These are phyloP conservation scores for Monosporascus sp. DNA, from an alignment of 2,329 filamentous ascomycete species.

Conservation along the genomic window DNA sequence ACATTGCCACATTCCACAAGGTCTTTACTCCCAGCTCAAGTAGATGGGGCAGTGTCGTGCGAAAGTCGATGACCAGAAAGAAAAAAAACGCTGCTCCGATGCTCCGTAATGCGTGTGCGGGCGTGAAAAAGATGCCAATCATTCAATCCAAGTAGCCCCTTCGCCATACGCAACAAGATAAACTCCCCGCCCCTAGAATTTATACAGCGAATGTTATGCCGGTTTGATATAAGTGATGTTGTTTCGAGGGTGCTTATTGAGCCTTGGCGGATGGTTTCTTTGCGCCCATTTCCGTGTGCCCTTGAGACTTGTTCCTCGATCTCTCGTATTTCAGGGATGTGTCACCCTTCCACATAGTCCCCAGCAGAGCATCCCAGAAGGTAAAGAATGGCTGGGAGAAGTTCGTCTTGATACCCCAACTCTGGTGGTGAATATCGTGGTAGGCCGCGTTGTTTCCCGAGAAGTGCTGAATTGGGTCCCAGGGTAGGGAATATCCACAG, in stretches of 20 bases:
- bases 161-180: not conserved
- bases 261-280: slow-evolving; percentile 25
- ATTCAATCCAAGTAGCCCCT: not conserved
- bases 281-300: slow-evolving; percentile 42
- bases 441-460: slow-evolving; percentile 95
- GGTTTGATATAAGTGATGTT: not conserved
- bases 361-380: slow-evolving; percentile 82
- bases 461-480: slow-evolving; percentile 86
- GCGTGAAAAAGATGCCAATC: not conserved
- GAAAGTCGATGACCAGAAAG: not conserved
- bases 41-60: no score
- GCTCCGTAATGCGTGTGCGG: not conserved
- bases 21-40: no score
- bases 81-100: not conserved
- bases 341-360: slow-evolving; percentile 76
- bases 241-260: slow-evolving; percentile 10
- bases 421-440: slow-evolving; percentile 98
- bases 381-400: slow-evolving; percentile 91
- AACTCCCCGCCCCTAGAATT: not conserved
- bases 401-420: slow-evolving; percentile 97
- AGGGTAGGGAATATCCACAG: slow-evolving; percentile 92
- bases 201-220: not conserved
- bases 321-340: slow-evolving; percentile 38
- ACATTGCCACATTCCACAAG: no score
- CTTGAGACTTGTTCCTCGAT: slow-evolving; percentile 35